A percentile compares a stretch with the other conserved stretches of the same genome.
Evolutionary conservation across 306 rosid species (phyloP).

Genomic region (Castanea crenata): DNA sequence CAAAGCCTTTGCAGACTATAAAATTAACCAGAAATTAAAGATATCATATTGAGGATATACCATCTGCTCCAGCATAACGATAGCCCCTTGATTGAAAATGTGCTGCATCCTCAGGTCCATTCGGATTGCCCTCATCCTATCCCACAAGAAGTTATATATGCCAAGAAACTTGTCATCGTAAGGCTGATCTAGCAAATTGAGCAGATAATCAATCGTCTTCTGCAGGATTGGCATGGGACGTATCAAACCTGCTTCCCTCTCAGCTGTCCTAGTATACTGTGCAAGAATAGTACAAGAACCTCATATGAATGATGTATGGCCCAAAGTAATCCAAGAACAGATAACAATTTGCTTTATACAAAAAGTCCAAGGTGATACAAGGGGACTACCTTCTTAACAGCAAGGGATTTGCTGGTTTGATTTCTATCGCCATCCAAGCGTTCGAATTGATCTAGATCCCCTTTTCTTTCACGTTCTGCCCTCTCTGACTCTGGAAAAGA

Average conservation of each 20-base stretch:
- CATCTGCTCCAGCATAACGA: constrained; percentile 93
- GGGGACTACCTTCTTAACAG: constrained; percentile 82
- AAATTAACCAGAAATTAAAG: constrained; percentile 17
- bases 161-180: constrained; percentile 81
- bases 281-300: constrained; percentile 12
- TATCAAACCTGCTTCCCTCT: constrained; percentile 89
- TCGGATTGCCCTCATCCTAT: constrained; percentile 96
- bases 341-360: not conserved
- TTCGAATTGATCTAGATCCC: constrained; percentile 93
- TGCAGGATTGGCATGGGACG: constrained; percentile 88
- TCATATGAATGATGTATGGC: constrained; percentile 9
- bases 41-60: constrained; percentile 41
- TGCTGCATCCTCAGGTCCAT: constrained; percentile 99
- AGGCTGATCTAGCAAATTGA: constrained; percentile 72
- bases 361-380: constrained; percentile 14
- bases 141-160: constrained; percentile 90
- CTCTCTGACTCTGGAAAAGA: constrained; percentile 79
- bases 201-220: constrained; percentile 75
- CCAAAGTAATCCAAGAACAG: constrained; percentile 1
- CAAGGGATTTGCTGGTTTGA: constrained; percentile 73
- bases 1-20: not conserved
- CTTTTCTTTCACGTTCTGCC: constrained; percentile 93
- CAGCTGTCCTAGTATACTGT: constrained; percentile 97
- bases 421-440: constrained; percentile 96
- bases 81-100: constrained; percentile 78